Evolutionary conservation across 1,284 basidiomycete species (phyloP), one percentile per base, ranked within the genome.

Genomic region (Leccinum pachyderme): DNA sequence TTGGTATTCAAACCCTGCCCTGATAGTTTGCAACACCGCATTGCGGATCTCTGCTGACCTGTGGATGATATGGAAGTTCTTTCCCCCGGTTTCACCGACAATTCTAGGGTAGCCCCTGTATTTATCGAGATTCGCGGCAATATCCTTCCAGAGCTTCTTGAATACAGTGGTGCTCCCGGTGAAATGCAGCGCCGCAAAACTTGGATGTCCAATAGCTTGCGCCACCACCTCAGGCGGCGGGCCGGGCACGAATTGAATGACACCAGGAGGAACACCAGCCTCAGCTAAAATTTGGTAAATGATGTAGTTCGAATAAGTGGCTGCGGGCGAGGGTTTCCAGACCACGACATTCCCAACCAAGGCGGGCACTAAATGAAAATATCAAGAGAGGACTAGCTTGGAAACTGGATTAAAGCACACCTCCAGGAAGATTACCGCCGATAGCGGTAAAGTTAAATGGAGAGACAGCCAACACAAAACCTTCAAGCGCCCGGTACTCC

Each of bases 371-470:
- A 50, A 65, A 28, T 57, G 33, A 35, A 49, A 44, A n/a, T 15
- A 58, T 56, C 29, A n/a, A 41, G 41, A 47, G 31, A 45, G 29
- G 53, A 49, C 45, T 41, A 13, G 57, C 29, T 41, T 39, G 7
- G 35, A 44, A 39, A n/a, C 5, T 13, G 35, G 51, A 48, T 28
- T 49, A 41, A 29, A 37, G 72, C 81, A 48, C 58, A 86, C 87
- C 77, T 69, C 82, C 88, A 5, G 84, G 85, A 41, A 98, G 87
- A 74, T 98, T 98, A 25, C 93, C 95, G 54, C 93, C 95, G 60
- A 98, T 98, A 29, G 95, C 95, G 48, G 95, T 97, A 70, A 98
- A 99, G 80, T 99, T 99, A 81, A 99, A 99, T 1, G 96, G 96
- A 5, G 96, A 95, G 43, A 99, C 91, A 13, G 97, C 96, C 50